Base-by-base conservation (phyloP, 176 grass and related monocot genomes). In the Coix lacrymajobi region DNA sequence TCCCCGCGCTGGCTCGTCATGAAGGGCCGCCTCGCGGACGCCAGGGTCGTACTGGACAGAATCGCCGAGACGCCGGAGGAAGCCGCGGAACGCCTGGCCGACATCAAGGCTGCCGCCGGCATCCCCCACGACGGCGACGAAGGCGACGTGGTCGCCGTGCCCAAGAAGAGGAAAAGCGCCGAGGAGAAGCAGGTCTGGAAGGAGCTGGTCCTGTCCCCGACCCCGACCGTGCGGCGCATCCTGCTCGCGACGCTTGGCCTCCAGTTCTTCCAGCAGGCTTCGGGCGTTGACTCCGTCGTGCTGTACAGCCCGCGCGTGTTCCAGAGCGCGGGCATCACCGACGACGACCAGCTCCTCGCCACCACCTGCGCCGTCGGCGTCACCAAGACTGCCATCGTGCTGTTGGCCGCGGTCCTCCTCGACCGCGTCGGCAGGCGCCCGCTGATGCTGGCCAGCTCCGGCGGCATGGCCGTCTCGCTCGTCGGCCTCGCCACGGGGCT, bases 1-100 rank as follows among this genome's bases (percentile, higher is more conserved):
- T 95, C 93, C 0, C 93, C 93, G 0, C 85, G 93, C 19, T 95
- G 93, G 93, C 87, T 92, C 31, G 38, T 95, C 79, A 84, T 95
- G 68, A 91, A 88, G 41, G 93, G 93, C 19, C 87, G 93, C 30
- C 62, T 95, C 37, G 85, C 60, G 20, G 93, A 95, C 43, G 90
- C 93, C 39, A 92, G 56, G 73, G 12, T 4, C 6, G 90, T 92
- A 1, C 81, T 95, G 4, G 69, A n/a, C 0, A 95, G 64, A 84
- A 88, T 61, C 28, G 34, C 90, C 3, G 90, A 88, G 43, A 83
- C 87, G 26, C 64, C 75, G 3, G 85, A 85, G 83, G 93, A 92
- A 77, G 93, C 82, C 0, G 56, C 58, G 51, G 40, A 86, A 44
- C 87, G 90, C 24, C 82, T 95, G 5, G 81, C 74, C 0, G 93